A percentile compares a stretch with the other conserved stretches of the same genome.
Evolutionary conservation across 306 rosid species (phyloP).

Genomic region (Medicago arabica): DNA sequence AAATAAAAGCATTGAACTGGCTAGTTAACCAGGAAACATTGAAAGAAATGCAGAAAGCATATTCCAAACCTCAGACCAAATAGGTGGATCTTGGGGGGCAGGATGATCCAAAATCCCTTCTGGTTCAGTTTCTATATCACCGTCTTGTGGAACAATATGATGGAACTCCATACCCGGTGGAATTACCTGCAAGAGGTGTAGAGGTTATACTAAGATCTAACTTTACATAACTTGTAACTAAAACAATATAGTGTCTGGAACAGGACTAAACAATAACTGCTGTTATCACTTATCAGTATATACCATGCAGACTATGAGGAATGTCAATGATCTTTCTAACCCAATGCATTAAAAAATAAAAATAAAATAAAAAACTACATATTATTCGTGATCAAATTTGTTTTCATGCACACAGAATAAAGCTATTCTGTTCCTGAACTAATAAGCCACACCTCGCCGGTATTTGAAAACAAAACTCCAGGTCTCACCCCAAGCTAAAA

Average conservation of each 20-base stretch:
- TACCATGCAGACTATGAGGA: constrained; percentile 22
- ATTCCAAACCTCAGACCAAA: constrained; percentile 90
- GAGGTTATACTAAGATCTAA: constrained; percentile 36
- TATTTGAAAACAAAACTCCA: constrained; percentile 1
- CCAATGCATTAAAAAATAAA: neutral
- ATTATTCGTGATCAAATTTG: neutral
- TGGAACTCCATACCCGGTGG: constrained; percentile 99
- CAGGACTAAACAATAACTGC: constrained; percentile 25
- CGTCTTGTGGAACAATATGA: constrained; percentile 87
- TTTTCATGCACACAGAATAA: constrained; percentile 19
- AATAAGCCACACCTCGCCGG: constrained; percentile 21
- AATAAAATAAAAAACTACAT: constrained; percentile 20
- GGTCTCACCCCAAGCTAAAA: constrained; percentile 5
- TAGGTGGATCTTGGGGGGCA: constrained; percentile 85
- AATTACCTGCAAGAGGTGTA: constrained; percentile 65
- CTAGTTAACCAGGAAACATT: constrained; percentile 39
- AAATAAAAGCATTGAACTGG: constrained; percentile 34
- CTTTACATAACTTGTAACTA: constrained; percentile 31
- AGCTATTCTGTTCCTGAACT: constrained; percentile 25
- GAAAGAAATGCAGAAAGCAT: constrained; percentile 43
- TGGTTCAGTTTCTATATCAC: constrained; percentile 85
- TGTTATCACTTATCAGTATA: constrained; percentile 33
- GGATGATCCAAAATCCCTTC: constrained; percentile 89
- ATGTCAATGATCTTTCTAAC: constrained; percentile 23
- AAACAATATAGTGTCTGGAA: constrained; percentile 26